phyloP scores from a whole-genome alignment of 2,329 filamentous ascomycete species.

The Sclerotinia spermophila region DNA sequence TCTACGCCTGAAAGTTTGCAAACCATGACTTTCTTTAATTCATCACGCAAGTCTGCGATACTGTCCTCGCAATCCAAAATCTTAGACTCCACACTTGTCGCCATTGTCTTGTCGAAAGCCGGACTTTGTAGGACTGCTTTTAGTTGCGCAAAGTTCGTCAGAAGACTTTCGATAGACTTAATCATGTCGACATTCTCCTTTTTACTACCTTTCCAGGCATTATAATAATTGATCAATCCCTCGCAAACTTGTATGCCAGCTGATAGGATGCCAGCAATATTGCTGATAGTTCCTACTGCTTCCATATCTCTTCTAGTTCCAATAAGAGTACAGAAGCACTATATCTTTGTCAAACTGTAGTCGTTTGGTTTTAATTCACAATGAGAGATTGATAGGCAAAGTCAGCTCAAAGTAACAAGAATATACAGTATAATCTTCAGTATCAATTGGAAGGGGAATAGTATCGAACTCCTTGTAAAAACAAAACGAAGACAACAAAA shows the following conservation, averaged over 20 bases:
- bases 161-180: slow-evolving; percentile 7
- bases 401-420: background rate
- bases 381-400: background rate
- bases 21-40: slow-evolving; percentile 15
- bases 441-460: background rate
- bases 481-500: background rate
- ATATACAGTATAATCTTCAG: background rate
- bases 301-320: background rate
- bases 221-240: slow-evolving; percentile 15
- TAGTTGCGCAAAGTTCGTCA: background rate
- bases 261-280: slow-evolving; percentile 16
- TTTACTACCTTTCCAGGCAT: slow-evolving; percentile 13
- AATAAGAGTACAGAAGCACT: background rate
- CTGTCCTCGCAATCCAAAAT: slow-evolving; percentile 15
- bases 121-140: background rate
- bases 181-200: slow-evolving; percentile 16
- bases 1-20: slow-evolving; percentile 3
- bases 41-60: slow-evolving; percentile 8
- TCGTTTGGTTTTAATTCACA: background rate
- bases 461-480: background rate
- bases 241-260: slow-evolving; percentile 14
- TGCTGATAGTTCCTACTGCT: slow-evolving; percentile 14
- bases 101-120: slow-evolving; percentile 1
- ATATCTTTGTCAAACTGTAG: background rate
- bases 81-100: background rate